Conservation (phyloP, 441 rosid species). For the Eugenia klotzschiana region DNA sequence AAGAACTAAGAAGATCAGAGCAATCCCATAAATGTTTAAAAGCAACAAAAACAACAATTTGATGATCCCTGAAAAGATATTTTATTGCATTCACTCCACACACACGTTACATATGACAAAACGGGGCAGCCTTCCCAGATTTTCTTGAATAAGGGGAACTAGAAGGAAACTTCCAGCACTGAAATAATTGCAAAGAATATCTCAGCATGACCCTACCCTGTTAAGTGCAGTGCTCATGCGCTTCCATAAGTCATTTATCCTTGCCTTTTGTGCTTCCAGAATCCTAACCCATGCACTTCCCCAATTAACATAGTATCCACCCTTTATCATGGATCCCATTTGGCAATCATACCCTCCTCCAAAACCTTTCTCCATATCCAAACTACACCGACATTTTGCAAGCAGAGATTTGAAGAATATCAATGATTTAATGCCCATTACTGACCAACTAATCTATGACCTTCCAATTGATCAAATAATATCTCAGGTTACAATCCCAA, state of each 20-base stretch:
- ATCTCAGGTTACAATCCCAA: neutral
- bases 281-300: neutral
- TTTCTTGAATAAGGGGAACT: neutral
- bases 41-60: neutral
- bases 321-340: neutral
- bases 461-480: neutral
- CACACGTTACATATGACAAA: neutral
- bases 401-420: neutral
- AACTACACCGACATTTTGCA: neutral
- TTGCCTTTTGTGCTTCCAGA: neutral
- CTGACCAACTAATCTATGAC: neutral
- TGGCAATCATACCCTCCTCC: neutral
- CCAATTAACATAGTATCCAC: neutral
- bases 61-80: neutral
- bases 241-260: neutral
- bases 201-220: neutral
- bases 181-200: neutral
- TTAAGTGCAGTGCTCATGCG: neutral
- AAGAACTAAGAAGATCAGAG: neutral
- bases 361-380: neutral
- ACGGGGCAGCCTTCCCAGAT: neutral
- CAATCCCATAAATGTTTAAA: neutral
- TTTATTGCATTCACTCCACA: neutral
- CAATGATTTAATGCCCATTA: neutral
- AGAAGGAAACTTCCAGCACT: neutral